Evolutionary conservation across 2,329 filamentous ascomycete species (phyloP).

Genomic region (Pezicula rhizophila): DNA sequence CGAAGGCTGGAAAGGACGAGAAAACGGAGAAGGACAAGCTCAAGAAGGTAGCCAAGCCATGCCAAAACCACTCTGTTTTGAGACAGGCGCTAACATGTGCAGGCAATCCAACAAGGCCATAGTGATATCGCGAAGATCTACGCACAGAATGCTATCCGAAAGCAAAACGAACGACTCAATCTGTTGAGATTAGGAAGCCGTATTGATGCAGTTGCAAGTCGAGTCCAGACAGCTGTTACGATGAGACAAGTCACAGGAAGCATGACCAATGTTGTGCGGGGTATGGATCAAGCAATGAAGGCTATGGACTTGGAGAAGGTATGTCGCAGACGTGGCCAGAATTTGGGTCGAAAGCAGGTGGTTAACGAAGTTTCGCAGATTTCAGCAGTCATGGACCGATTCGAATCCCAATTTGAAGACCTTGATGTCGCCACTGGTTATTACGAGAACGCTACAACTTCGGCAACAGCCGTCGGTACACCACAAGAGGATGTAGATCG

Average conservation of each 20-base stretch:
- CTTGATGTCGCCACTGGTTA: constrained; percentile 39
- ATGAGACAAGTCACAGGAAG: constrained; percentile 55
- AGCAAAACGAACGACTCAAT: constrained; percentile 56
- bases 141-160: constrained; percentile 57
- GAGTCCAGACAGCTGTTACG: constrained; percentile 58
- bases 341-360: neutral
- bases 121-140: constrained; percentile 57
- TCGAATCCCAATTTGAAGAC: constrained; percentile 50
- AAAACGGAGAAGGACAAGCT: constrained; percentile 54
- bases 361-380: constrained; percentile 35
- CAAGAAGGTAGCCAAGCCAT: constrained; percentile 43
- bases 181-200: constrained; percentile 49
- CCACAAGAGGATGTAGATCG: constrained; percentile 83
- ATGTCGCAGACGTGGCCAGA: constrained; percentile 4
- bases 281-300: constrained; percentile 58
- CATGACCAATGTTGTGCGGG: constrained; percentile 56
- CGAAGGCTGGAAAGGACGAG: constrained; percentile 56
- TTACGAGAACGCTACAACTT: constrained; percentile 80
- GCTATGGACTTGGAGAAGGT: constrained; percentile 58
- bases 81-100: constrained; percentile 1
- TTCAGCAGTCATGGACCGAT: constrained; percentile 59
- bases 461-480: constrained; percentile 68
- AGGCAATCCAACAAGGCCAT: constrained; percentile 55
- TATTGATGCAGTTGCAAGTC: constrained; percentile 52
- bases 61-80: neutral